Conservation (phyloP, 2,329 filamentous ascomycete genomes). For the Aspergillus fructus region DNA sequence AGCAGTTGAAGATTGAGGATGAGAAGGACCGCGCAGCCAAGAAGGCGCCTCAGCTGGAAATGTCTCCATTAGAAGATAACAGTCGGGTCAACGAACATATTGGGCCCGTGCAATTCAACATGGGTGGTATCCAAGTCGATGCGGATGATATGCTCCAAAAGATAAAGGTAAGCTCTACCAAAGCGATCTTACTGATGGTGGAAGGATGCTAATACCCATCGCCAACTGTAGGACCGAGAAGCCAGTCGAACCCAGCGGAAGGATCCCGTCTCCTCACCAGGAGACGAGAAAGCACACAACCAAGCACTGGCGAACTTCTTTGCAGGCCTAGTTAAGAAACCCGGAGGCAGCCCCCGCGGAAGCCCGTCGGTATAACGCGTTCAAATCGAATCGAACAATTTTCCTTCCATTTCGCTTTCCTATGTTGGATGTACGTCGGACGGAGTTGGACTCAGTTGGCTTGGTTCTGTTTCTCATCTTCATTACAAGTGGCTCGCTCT, state of each 20-base stretch:
- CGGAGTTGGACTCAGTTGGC: neutral
- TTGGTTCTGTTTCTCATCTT: neutral
- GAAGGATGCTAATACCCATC: conserved; percentile 11
- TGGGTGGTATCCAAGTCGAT: conserved; percentile 95
- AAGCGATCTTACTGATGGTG: neutral
- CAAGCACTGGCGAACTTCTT: conserved; percentile 63
- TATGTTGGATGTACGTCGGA: conserved; percentile 4
- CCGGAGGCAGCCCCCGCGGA: conserved; percentile 37
- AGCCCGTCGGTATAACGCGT: conserved; percentile 33
- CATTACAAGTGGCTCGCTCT: neutral
- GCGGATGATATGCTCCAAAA: conserved; percentile 89
- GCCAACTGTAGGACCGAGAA: conserved; percentile 41
- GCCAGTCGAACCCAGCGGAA: conserved; percentile 40
- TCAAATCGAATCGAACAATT: neutral
- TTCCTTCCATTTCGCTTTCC: neutral
- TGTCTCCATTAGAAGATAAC: conserved; percentile 38
- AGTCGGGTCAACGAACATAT: conserved; percentile 71
- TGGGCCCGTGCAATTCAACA: conserved; percentile 94
- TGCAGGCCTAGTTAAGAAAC: conserved; percentile 57
- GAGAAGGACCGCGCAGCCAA: conserved; percentile 42
- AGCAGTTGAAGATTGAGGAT: conserved; percentile 61
- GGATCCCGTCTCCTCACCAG: conserved; percentile 31
- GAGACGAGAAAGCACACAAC: conserved; percentile 55
- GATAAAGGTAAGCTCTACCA: conserved; percentile 62
- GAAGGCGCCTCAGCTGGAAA: conserved; percentile 35